Evolutionary conservation across 345 rosid genomes (phyloP), one percentile per base, ranked within the genome.

Genomic region (Corchorus olitorius): DNA sequence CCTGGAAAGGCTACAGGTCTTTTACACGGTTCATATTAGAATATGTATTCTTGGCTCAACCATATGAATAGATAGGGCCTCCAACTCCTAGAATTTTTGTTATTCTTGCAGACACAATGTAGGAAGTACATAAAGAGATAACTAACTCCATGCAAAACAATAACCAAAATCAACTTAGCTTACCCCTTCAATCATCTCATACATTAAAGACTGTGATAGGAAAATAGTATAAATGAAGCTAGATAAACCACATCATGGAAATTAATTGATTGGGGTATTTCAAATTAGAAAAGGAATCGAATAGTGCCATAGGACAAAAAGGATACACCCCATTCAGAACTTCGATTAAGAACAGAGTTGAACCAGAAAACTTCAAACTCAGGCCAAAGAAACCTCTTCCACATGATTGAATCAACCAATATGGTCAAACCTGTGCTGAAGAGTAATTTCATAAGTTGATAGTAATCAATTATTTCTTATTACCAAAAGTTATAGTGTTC

Each of bases 241-340:
- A 62, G 58, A n/a, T 19, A 75, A 63, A 22, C 43, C 60, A 45
- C 60, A 63, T 49, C 15, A 69, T 27, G 20, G 8, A 69, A 49
- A 27, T 27, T 33, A 49, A 4, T 6, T 16, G 4, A 49, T 45
- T 49, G 19, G 8, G 73, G 41, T 20, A 56, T 14, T 73, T 60
- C 41, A 37, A 70, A 16, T 48, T 49, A 14, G 15, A 34, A 53
- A 0, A 53, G 4, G 54, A 53, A 53, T 16, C 5, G 11, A 8
- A 12, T 41, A 41, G n/a, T 50, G 72, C 48, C 59, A 63, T 17
- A 65, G 55, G 74, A 50, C 62, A 67, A 58, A 78, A 62, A 89
- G 99, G 99, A 93, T 96, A 96, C 98, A 76, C 99, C 99, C 99
- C 99, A 96, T 77, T 93, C 95, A 65, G 97, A 91, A 80, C 99